Evolutionary conservation across 306 rosid genomes (phyloP).

Genomic region (Corylus americana): DNA sequence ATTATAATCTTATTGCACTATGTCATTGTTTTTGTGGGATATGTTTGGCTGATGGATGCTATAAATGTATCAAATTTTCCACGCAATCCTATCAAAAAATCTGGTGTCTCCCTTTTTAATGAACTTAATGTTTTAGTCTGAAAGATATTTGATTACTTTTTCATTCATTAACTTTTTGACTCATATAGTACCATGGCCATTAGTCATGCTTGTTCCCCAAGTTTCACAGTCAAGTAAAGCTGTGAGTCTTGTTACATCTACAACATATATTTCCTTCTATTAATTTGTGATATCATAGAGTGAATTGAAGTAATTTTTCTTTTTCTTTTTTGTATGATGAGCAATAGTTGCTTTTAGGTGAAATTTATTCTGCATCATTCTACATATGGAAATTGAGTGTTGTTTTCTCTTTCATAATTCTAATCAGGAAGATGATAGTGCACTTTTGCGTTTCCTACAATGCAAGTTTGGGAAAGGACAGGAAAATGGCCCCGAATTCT

Average conservation of each 20-base stretch:
- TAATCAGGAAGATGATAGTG: conserved; percentile 88
- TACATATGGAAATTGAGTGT: conserved; percentile 9
- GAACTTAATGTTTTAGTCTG: background rate
- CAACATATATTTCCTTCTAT: background rate
- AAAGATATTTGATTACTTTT: background rate
- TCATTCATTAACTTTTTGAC: background rate
- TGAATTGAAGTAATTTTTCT: background rate
- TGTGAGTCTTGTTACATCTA: background rate
- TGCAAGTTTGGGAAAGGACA: conserved; percentile 94
- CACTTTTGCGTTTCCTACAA: conserved; percentile 87
- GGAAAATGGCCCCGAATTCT: conserved; percentile 89
- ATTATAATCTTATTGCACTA: background rate
- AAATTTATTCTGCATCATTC: background rate
- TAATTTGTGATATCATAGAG: background rate
- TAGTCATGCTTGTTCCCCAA: background rate
- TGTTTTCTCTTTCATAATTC: conserved; percentile 25
- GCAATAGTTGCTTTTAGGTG: background rate
- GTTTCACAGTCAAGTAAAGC: background rate
- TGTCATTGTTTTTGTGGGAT: background rate
- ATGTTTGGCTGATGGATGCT: background rate
- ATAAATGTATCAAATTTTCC: background rate
- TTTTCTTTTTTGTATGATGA: background rate
- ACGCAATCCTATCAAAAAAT: background rate
- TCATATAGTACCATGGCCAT: background rate
- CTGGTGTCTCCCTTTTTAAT: background rate